phyloP scores from a whole-genome alignment of 192 early-diverging fungal species.

The Mortierella claussenii region DNA sequence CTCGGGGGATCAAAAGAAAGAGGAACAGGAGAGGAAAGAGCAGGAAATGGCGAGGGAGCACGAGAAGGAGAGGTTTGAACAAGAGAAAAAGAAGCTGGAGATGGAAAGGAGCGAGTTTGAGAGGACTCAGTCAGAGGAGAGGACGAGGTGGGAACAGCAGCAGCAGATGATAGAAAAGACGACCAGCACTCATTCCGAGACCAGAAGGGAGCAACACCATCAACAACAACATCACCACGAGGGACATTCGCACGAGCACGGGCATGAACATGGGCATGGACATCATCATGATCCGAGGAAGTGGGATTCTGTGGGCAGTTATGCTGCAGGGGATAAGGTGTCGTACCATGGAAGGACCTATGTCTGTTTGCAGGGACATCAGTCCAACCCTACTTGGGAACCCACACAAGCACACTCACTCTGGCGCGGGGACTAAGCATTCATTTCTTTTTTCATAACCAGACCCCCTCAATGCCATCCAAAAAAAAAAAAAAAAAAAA shows the following conservation, averaged over 20 bases:
- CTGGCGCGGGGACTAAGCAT: conserved; percentile 56
- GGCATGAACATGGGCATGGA: conserved; percentile 7
- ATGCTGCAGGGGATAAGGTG: conserved; percentile 58
- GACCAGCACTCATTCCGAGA: too few species aligned
- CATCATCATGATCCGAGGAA: not conserved
- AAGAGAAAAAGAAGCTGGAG: conserved; percentile 33
- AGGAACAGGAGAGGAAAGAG: conserved; percentile 28
- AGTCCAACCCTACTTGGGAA: conserved; percentile 62
- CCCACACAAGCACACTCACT: conserved; percentile 59
- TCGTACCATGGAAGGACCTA: conserved; percentile 56
- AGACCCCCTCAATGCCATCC: too few species aligned
- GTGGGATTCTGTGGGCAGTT: conserved; percentile 59
- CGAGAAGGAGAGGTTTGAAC: conserved; percentile 15
- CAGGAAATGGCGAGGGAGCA: conserved; percentile 1
- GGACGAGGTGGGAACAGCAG: not conserved
- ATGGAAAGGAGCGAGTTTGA: conserved; percentile 17
- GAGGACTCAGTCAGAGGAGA: conserved; percentile 27
- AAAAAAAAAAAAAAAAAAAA: too few species aligned
- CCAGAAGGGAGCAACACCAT: not conserved
- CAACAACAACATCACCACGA: not conserved
- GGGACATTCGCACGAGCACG: conserved; percentile 1
- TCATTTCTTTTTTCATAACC: not conserved
- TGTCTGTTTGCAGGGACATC: conserved; percentile 58
- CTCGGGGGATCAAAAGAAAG: conserved; percentile 36
- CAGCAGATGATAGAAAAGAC: conserved; percentile 1